A percentile compares a stretch with the other conserved stretches of the same genome.
phyloP scores from a whole-genome alignment of 495 filamentous ascomycete genomes.

The Penicillium canescens region DNA sequence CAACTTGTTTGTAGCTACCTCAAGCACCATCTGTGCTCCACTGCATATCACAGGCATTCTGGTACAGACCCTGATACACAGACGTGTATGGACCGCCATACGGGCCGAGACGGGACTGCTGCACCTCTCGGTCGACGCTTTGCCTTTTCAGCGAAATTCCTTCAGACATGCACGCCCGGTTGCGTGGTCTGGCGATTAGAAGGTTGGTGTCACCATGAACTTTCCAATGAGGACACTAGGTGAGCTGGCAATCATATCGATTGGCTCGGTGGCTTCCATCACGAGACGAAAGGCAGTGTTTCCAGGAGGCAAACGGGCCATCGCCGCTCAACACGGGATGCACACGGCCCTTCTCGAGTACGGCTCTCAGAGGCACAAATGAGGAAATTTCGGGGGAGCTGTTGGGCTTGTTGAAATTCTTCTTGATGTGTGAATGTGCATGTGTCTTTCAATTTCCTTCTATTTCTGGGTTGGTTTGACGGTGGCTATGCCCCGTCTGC shows the following conservation, averaged over 20 bases:
- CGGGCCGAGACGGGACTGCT: conserved; percentile 27
- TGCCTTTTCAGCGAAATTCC: conserved; percentile 14
- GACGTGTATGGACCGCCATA: conserved; percentile 19
- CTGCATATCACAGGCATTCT: background rate
- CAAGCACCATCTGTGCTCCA: background rate
- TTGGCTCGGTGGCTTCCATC: conserved; percentile 18
- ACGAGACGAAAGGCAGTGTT: conserved; percentile 21
- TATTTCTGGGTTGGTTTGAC: conserved; percentile 15
- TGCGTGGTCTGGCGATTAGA: conserved; percentile 18
- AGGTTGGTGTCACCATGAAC: conserved; percentile 23
- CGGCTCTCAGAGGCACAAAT: conserved; percentile 6
- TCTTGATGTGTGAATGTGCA: conserved; percentile 3
- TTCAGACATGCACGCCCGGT: conserved; percentile 23
- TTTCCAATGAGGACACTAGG: conserved; percentile 17
- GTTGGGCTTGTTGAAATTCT: background rate
- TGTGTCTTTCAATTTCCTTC: conserved; percentile 14
- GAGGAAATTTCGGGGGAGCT: background rate
- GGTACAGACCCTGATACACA: conserved; percentile 11
- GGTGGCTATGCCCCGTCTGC: conserved; percentile 13
- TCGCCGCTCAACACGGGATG: conserved; percentile 10
- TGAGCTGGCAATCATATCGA: conserved; percentile 4
- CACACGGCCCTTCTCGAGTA: conserved; percentile 9
- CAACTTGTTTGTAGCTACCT: background rate
- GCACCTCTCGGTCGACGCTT: conserved; percentile 17
- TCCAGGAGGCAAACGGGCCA: conserved; percentile 15